Percentiles rank a stretch among this genome's conserved stretches.
phyloP scores from a whole-genome alignment of 2,329 filamentous ascomycete genomes.

The Botrytis cinerea region DNA sequence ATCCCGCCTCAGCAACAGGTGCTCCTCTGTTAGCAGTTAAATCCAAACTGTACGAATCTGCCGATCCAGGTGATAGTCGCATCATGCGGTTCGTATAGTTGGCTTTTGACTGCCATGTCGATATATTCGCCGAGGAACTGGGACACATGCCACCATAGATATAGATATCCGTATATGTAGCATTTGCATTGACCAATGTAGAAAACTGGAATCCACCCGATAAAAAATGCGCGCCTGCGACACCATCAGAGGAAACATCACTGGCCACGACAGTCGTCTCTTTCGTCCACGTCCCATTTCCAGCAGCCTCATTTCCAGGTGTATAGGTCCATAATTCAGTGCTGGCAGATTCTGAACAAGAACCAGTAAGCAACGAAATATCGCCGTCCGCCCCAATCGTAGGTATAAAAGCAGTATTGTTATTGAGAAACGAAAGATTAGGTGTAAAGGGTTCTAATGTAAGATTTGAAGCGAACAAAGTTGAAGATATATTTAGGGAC shows the following conservation, averaged over 20 bases:
- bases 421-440: slow-evolving; percentile 63
- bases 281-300: slow-evolving; percentile 58
- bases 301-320: slow-evolving; percentile 47
- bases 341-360: slow-evolving; percentile 59
- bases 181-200: slow-evolving; percentile 36
- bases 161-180: slow-evolving; percentile 41
- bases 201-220: slow-evolving; percentile 47
- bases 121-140: slow-evolving; percentile 45
- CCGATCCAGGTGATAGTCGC: slow-evolving; percentile 53
- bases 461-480: slow-evolving; percentile 51
- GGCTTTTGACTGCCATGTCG: slow-evolving; percentile 65
- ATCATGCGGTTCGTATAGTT: slow-evolving; percentile 82
- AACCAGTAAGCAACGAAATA: slow-evolving; percentile 72
- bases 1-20: slow-evolving; percentile 82
- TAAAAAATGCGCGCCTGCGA: slow-evolving; percentile 57
- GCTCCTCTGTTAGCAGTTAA: slow-evolving; percentile 52
- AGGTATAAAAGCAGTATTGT: slow-evolving; percentile 63
- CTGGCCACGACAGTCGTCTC: slow-evolving; percentile 43
- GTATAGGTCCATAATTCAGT: slow-evolving; percentile 70
- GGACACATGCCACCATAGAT: slow-evolving; percentile 90
- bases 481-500: slow-evolving; percentile 64
- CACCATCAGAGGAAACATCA: slow-evolving; percentile 41
- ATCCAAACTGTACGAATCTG: slow-evolving; percentile 47
- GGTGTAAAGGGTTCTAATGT: slow-evolving; percentile 54
- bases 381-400: slow-evolving; percentile 67